Evolutionary conservation across 176 grass and related monocot species (phyloP), one percentile per base, ranked within the genome.

Genomic region (Juncus effusus): DNA sequence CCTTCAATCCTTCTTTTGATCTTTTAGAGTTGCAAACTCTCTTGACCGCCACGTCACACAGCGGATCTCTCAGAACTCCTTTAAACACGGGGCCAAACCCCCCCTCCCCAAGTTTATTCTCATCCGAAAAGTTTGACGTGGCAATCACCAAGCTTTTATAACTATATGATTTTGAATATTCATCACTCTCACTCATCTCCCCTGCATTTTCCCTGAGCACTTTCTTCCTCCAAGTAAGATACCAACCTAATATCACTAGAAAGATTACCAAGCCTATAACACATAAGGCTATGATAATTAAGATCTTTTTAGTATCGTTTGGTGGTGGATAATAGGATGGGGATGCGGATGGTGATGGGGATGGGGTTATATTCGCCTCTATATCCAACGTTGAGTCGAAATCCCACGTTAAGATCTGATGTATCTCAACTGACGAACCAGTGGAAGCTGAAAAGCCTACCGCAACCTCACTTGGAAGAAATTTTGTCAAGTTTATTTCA

Each of bases 371-470:
- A 28, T 28, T 28, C 19, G 19, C 19, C 19, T 28, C 19, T 28
- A 28, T 28, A 28, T 81, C 2, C 53, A 81, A 38, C 38, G 37
- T 69, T 5, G 76, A 79, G 56, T 0, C 68, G 72, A 81, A 81
- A 12, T 74, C 64, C 79, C 79, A 81, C 10, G 55, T 62, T n/a
- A 75, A 56, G 2, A 81, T 51, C 56, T 59, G 13, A 39, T 81
- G 71, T 9, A 60, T 61, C 72, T 69, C 74, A 2, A 59, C 28
- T 11, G 59, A 12, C 16, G 19, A 19, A 19, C 76, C 47, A 6
- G 63, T 76, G 3, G 63, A 37, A 4, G 71, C 79, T 8, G 79
- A 76, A 65, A 81, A 81, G n/a, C 79, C 79, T 15, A 81, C 36
- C 1, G 72, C 55, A 13, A 76, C 79, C 4, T 14, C 11, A 10